Evolutionary conservation across 345 rosid species (phyloP).

Genomic region (Euclidium syriacum): DNA sequence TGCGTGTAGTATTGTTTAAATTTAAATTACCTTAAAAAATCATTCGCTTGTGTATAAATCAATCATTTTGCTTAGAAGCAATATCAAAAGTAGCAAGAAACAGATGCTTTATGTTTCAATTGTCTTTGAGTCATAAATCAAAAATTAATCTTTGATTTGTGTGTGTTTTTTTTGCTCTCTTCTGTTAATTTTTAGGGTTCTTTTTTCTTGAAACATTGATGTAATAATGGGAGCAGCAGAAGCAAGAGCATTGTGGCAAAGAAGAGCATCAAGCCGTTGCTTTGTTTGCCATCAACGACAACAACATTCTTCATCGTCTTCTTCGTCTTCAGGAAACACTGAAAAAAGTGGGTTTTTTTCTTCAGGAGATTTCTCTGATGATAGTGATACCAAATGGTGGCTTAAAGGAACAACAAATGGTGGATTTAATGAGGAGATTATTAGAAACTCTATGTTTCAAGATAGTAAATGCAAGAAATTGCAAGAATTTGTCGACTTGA

Average conservation of each 20-base stretch:
- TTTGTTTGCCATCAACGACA: slow-evolving; percentile 54
- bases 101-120: neutral
- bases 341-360: slow-evolving; percentile 40
- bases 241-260: slow-evolving; percentile 86
- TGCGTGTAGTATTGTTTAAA: slow-evolving; percentile 22
- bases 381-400: slow-evolving; percentile 90
- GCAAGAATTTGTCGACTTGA: slow-evolving; percentile 41
- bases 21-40: neutral
- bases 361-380: slow-evolving; percentile 43
- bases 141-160: neutral
- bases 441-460: slow-evolving; percentile 10
- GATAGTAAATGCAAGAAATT: slow-evolving; percentile 29
- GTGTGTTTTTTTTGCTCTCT: neutral
- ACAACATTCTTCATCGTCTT: slow-evolving; percentile 40
- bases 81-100: slow-evolving; percentile 15
- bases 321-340: slow-evolving; percentile 38
- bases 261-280: slow-evolving; percentile 79
- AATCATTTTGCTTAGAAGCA: slow-evolving; percentile 29
- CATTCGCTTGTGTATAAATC: slow-evolving; percentile 10
- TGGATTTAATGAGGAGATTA: slow-evolving; percentile 24
- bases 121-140: neutral
- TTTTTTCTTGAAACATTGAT: slow-evolving; percentile 4
- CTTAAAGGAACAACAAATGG: slow-evolving; percentile 49
- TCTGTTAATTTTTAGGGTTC: neutral
- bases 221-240: slow-evolving; percentile 85